Percentiles rank a stretch among this genome's conserved stretches.
Evolutionary conservation across 306 rosid genomes (phyloP).

Genomic region (Psophocarpus tetragonolobus): DNA sequence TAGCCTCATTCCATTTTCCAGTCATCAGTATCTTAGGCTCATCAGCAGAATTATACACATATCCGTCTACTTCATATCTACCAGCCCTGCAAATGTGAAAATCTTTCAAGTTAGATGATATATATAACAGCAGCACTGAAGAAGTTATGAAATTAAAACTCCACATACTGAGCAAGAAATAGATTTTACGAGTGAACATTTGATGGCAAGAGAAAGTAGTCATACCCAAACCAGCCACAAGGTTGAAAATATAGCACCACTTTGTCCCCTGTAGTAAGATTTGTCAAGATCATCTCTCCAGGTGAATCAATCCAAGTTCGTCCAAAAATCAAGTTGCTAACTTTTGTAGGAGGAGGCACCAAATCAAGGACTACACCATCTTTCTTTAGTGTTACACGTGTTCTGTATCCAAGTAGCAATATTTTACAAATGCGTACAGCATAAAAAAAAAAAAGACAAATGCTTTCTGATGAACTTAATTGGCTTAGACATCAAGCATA

Average conservation of each 20-base stretch:
- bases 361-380: conserved; percentile 78
- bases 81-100: conserved; percentile 62
- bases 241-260: conserved; percentile 91
- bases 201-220: conserved; percentile 26
- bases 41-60: conserved; percentile 75
- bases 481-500: not conserved
- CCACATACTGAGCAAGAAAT: not conserved
- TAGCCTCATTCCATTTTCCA: conserved; percentile 88
- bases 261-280: conserved; percentile 80
- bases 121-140: not conserved
- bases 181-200: not conserved
- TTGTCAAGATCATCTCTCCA: conserved; percentile 84
- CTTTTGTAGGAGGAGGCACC: conserved; percentile 89
- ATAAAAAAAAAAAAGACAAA: not conserved
- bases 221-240: conserved; percentile 95
- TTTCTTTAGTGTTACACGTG: conserved; percentile 81
- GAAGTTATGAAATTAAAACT: not conserved
- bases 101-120: conserved; percentile 13
- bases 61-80: conserved; percentile 93
- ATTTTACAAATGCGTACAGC: conserved; percentile 5
- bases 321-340: conserved; percentile 87
- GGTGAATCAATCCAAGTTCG: conserved; percentile 90
- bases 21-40: conserved; percentile 88
- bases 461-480: conserved; percentile 4
- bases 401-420: conserved; percentile 54